phyloP scores from a whole-genome alignment of 164 flowering plant genomes.

The Nymphaea colorata region DNA sequence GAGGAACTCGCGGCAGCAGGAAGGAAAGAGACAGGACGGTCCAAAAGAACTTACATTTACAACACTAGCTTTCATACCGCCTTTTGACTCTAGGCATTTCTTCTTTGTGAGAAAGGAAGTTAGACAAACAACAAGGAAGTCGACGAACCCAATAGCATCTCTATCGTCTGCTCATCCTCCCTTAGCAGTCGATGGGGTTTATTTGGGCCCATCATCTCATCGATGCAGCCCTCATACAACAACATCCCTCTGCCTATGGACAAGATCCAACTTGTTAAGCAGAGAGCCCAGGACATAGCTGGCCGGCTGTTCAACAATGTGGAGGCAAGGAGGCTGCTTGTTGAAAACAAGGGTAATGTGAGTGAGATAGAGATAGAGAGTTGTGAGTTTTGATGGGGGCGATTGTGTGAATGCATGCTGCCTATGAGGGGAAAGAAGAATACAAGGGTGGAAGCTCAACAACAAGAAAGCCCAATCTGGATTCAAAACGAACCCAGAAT shows the following conservation, averaged over 20 bases:
- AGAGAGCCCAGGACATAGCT: conserved; percentile 86
- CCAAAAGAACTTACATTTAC: too few relatives aligned
- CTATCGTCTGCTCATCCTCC: conserved; percentile 13
- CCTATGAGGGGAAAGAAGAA: too few relatives aligned
- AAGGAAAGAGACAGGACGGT: too few relatives aligned
- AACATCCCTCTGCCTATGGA: conserved; percentile 44
- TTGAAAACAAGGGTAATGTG: conserved; percentile 37
- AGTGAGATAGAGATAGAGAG: conserved; percentile 3
- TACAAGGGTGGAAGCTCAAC: too few relatives aligned
- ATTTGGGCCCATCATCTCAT: conserved; percentile 46
- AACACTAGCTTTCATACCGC: too few relatives aligned
- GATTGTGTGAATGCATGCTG: too few relatives aligned
- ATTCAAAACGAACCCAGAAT: too few relatives aligned
- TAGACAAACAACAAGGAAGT: conserved; percentile 57
- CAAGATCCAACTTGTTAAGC: conserved; percentile 75
- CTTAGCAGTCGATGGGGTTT: conserved; percentile 69
- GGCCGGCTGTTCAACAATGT: conserved; percentile 53
- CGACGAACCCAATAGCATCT: conserved; percentile 42
- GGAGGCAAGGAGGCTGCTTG: conserved; percentile 68
- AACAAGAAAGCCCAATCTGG: too few relatives aligned
- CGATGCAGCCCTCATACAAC: conserved; percentile 32
- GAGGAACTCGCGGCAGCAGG: too few relatives aligned
- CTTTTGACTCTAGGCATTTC: too few relatives aligned
- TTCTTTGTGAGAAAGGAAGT: not conserved
- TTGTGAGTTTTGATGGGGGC: not conserved